These are phyloP conservation scores for Chytriomyces sp. DNA, from an alignment of 192 early-diverging fungal species.

Conservation along the genomic window DNA sequence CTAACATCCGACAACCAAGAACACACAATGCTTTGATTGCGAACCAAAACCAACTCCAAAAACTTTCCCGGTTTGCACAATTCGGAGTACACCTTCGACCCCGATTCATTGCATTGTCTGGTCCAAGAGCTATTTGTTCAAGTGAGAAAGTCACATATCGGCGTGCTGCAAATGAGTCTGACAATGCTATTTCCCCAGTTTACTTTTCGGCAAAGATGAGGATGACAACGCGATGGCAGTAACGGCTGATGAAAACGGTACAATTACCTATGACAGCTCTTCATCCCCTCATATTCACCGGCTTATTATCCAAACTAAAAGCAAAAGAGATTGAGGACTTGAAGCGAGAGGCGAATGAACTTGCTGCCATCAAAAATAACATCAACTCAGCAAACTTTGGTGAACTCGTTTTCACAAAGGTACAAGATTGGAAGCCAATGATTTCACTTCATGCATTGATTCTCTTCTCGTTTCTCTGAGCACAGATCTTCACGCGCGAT, in stretches of 20 bases:
- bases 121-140: conserved; percentile 97
- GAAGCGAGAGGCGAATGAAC: conserved; percentile 71
- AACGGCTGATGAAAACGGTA: conserved; percentile 61
- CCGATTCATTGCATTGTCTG: conserved; percentile 99
- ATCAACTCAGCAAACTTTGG: conserved; percentile 17
- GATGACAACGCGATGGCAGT: conserved; percentile 48
- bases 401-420: conserved; percentile 53
- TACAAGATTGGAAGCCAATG: conserved; percentile 12
- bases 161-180: neutral
- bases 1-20: neutral
- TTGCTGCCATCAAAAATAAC: conserved; percentile 70
- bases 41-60: conserved; percentile 82
- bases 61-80: conserved; percentile 96
- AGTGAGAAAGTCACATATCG: conserved; percentile 42
- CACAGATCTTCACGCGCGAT: conserved; percentile 83
- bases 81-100: conserved; percentile 89
- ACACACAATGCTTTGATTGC: conserved; percentile 94
- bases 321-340: conserved; percentile 78
- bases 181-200: conserved; percentile 40
- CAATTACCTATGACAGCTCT: neutral
- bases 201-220: conserved; percentile 78
- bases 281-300: neutral
- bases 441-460: neutral
- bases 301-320: conserved; percentile 19
- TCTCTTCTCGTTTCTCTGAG: conserved; percentile 16